Base-by-base conservation (phyloP, 179 eudicot species). In the Patellifolia procumbens region DNA sequence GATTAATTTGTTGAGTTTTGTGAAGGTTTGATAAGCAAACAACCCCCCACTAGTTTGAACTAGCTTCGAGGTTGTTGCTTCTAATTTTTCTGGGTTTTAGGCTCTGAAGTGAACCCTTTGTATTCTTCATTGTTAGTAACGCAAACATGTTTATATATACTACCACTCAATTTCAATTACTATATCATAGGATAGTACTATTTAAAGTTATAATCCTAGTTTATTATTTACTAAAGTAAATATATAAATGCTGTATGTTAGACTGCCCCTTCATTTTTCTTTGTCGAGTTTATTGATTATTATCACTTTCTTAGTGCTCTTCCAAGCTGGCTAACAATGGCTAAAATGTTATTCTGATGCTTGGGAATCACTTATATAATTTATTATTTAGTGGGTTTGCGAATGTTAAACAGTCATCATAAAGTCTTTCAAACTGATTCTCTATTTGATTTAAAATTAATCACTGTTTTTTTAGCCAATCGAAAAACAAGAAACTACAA, bases 41-140 rank as follows among this genome's bases (percentile, higher is more conserved):
- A 90, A 90, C 91, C 97, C 85, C 90, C 95, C 97, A 93, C 98
- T 93, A 93, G 98, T 93, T 93, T 93, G 88, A 84, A 93, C 98
- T 93, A 93, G 98, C 98, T 91, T 93, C 95, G 86, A 90, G 95
- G 89, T 72, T 86, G 94, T 74, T 83, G 92, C 89, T 70, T 73
- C 7, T 28, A 55, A 39, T 52, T 56, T 15, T 68, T 70, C 11
- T 16, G 11, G 49, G 43, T 32, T 2, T 81, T 78, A 37, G 78
- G 48, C 43, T 81, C 71, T 67, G 60, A 71, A 16, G 26, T 61
- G 76, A 77, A 78, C 65, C 78, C 19, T 66, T 16, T 51, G 16
- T 53, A 24, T 58, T 59, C 76, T 78, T 37, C 68, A 56, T 68
- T 67, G 34, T 52, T 59, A 53, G 34, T 28, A 56, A 10, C 34